phyloP scores from a whole-genome alignment of 352 stramenopile genomes.

The Pythium scleroteichum region DNA sequence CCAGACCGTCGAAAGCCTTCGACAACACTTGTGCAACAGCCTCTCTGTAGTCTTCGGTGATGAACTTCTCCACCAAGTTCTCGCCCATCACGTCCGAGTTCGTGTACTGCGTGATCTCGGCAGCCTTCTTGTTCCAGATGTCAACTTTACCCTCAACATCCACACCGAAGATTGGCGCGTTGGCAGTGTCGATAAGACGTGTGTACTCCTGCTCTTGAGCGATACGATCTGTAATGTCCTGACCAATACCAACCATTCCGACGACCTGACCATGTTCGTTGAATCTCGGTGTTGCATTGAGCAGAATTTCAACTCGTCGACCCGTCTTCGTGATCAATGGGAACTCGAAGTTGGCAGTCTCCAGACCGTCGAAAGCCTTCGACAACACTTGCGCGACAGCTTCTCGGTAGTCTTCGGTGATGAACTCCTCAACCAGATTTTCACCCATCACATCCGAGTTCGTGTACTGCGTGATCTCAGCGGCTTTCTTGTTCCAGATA shows the following conservation, averaged over 20 bases:
- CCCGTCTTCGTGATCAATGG: conserved; percentile 80
- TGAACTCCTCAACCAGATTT: conserved; percentile 79
- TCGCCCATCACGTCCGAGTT: conserved; percentile 83
- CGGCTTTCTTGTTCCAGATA: conserved; percentile 88
- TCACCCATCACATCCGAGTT: conserved; percentile 68
- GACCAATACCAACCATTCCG: conserved; percentile 61
- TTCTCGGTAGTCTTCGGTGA: conserved; percentile 65
- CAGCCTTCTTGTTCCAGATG: conserved; percentile 86
- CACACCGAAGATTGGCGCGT: conserved; percentile 39
- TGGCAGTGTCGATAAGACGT: conserved; percentile 40
- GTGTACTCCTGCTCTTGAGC: conserved; percentile 75
- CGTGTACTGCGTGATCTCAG: conserved; percentile 79
- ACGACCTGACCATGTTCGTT: conserved; percentile 41
- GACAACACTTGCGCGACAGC: conserved; percentile 74
- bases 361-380: conserved; percentile 78
- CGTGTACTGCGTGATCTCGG: conserved; percentile 73
- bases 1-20: conserved; percentile 55
- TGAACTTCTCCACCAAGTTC: conserved; percentile 76
- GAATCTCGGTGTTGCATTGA: conserved; percentile 54
- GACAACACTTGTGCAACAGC: conserved; percentile 51
- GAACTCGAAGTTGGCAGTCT: conserved; percentile 86
- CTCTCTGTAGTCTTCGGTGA: conserved; percentile 50
- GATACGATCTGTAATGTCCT: conserved; percentile 66
- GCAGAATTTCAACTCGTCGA: conserved; percentile 41
- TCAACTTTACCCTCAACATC: conserved; percentile 49